Evolutionary conservation across 192 early-diverging fungal genomes (phyloP).

Genomic region (Diversispora epigaea): DNA sequence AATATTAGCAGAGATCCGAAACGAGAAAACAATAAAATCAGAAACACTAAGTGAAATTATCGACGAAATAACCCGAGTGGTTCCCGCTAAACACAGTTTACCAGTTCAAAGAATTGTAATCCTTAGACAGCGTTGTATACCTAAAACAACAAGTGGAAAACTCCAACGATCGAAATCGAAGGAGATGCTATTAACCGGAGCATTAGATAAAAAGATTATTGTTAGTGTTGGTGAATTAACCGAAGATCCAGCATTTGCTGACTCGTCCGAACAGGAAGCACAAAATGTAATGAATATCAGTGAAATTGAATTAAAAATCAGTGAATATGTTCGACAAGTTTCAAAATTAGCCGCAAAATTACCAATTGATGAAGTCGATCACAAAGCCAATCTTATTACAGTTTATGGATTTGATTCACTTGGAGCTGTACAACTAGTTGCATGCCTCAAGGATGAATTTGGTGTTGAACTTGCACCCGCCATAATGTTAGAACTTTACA

Average conservation of each 20-base stretch:
- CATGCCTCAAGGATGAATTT: conserved; percentile 27
- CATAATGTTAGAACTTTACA: not conserved
- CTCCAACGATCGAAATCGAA: conserved; percentile 2
- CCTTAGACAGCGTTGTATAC: conserved; percentile 2
- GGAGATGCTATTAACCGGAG: conserved; percentile 5
- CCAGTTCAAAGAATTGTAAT: not conserved
- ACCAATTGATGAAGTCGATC: not conserved
- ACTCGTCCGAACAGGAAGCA: not conserved
- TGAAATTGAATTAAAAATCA: conserved; percentile 1
- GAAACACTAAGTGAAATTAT: not conserved
- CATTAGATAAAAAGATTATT: conserved; percentile 25
- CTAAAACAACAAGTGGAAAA: conserved; percentile 27
- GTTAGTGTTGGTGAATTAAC: not conserved
- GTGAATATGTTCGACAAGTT: not conserved
- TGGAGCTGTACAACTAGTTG: conserved; percentile 15
- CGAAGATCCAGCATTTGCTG: not conserved
- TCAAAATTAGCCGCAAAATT: conserved; percentile 17
- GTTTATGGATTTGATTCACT: conserved; percentile 25
- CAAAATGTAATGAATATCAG: not conserved
- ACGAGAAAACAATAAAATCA: not conserved
- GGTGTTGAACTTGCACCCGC: conserved; percentile 12
- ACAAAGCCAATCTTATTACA: conserved; percentile 4
- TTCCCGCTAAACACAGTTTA: conserved; percentile 19
- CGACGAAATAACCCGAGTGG: not conserved
- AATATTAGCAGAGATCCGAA: not conserved